Conservation (phyloP, 192 early-diverging fungal genomes). For the Polychytrium aggregatum region DNA sequence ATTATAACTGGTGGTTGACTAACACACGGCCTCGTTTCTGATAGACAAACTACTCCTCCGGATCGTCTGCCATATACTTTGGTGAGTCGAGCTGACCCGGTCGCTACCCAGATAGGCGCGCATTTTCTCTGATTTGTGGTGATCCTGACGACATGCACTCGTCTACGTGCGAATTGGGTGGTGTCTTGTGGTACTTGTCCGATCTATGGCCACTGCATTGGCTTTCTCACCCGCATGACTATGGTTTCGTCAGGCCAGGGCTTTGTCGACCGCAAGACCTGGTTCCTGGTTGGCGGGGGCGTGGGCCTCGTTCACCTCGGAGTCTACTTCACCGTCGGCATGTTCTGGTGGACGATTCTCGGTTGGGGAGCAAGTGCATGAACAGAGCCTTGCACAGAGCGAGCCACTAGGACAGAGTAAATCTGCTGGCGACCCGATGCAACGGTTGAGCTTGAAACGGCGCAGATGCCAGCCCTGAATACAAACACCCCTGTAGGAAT, state of each 20-base stretch:
- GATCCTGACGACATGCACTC: not conserved
- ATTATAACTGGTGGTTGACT: not conserved
- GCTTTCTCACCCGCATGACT: constrained; percentile 35
- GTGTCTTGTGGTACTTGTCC: constrained; percentile 2
- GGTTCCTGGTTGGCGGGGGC: constrained; percentile 49
- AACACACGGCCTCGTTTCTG: not conserved
- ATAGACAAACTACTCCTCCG: constrained; percentile 28
- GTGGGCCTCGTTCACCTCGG: constrained; percentile 36
- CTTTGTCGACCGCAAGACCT: constrained; percentile 40
- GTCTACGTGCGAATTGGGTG: not conserved
- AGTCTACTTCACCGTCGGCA: constrained; percentile 49
- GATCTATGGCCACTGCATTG: constrained; percentile 33
- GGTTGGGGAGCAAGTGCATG: no score
- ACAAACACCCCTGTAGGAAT: no score
- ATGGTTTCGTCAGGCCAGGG: constrained; percentile 51
- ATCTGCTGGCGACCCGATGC: no score
- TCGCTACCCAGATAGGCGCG: no score
- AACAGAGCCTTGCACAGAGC: no score
- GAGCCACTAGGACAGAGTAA: no score
- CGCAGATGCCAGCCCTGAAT: no score
- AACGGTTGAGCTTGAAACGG: no score
- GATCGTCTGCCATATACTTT: constrained; percentile 28
- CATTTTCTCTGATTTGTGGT: no score
- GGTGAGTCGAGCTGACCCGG: not conserved
- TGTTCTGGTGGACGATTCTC: constrained; percentile 59